phyloP scores from a whole-genome alignment of 495 filamentous ascomycete genomes.

The Cairneyella variabilis region DNA sequence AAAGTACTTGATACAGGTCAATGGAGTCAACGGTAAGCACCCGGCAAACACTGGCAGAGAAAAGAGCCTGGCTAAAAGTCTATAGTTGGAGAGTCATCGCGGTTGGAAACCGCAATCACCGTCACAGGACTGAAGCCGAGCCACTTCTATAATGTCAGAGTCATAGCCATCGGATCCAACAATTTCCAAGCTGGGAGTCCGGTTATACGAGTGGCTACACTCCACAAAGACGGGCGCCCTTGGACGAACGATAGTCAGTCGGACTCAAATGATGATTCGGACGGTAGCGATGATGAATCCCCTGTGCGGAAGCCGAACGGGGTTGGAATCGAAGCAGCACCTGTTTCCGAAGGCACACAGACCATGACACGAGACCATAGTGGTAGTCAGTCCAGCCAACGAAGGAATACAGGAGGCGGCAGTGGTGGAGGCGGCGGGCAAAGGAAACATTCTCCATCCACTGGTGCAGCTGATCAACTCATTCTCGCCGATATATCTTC shows the following conservation, averaged over 20 bases:
- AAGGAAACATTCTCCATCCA: slow-evolving; percentile 75
- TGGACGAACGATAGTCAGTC: slow-evolving; percentile 50
- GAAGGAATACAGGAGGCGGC: slow-evolving; percentile 65
- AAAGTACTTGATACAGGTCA: slow-evolving; percentile 88
- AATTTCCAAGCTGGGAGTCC: slow-evolving; percentile 89
- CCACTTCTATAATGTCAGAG: slow-evolving; percentile 86
- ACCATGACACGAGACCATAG: slow-evolving; percentile 62
- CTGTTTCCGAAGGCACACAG: slow-evolving; percentile 45
- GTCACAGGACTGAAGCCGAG: slow-evolving; percentile 80
- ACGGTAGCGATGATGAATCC: slow-evolving; percentile 34
- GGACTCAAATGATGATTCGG: slow-evolving; percentile 43
- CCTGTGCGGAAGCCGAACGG: slow-evolving; percentile 33
- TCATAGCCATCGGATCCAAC: slow-evolving; percentile 81
- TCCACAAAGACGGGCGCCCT: slow-evolving; percentile 47
- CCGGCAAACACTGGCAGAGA: no score
- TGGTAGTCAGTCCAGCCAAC: slow-evolving; percentile 49
- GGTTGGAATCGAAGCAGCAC: slow-evolving; percentile 51
- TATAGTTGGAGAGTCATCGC: slow-evolving; percentile 77
- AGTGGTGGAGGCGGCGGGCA: no score
- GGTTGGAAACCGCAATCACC: slow-evolving; percentile 83
- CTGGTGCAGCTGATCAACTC: slow-evolving; percentile 53
- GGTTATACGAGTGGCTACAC: slow-evolving; percentile 76
- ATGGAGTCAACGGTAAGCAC: slow-evolving; percentile 79
- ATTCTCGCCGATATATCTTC: slow-evolving; percentile 26
- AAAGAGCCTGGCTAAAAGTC: slow-evolving; percentile 14